These are phyloP conservation scores for Yamadazyma epiphylla DNA, from an alignment of 1,139 yeast genomes.

Conservation along the genomic window DNA sequence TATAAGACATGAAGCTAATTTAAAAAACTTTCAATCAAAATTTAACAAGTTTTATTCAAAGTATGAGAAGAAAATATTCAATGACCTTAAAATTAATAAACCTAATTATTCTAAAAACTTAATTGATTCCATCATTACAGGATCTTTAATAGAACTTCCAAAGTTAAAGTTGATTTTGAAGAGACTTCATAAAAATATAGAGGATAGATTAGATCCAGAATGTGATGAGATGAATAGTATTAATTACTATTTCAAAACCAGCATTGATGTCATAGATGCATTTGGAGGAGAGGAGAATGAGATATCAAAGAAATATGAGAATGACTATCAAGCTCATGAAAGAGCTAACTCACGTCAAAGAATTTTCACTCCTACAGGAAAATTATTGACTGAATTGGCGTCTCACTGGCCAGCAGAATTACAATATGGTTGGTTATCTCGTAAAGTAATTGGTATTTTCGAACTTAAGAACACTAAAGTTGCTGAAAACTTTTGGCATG, in stretches of 20 bases:
- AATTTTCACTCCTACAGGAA: conserved; percentile 89
- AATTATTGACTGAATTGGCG: conserved; percentile 78
- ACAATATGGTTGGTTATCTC: conserved; percentile 82
- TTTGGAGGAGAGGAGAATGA: conserved; percentile 56
- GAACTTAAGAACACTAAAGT: conserved; percentile 42
- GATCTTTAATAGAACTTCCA: conserved; percentile 63
- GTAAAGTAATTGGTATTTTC: conserved; percentile 81
- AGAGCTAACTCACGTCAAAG: conserved; percentile 35
- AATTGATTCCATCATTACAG: conserved; percentile 67
- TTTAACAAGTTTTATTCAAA: conserved; percentile 47
- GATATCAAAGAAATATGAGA: conserved; percentile 33
- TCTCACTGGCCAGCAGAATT: conserved; percentile 83
- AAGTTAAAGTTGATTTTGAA: conserved; percentile 64
- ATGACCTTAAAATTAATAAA: conserved; percentile 24
- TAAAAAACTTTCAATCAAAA: conserved; percentile 26
- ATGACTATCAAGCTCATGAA: conserved; percentile 13
- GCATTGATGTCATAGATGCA: conserved; percentile 70
- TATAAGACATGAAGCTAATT: conserved; percentile 85
- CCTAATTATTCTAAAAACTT: conserved; percentile 49
- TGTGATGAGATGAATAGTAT: conserved; percentile 15
- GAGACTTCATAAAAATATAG: conserved; percentile 40
- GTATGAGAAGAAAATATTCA: conserved; percentile 44
- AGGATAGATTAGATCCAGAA: conserved; percentile 1
- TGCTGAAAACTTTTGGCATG: conserved; percentile 19
- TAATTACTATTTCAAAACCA: conserved; percentile 46